phyloP scores from a whole-genome alignment of 2,329 filamentous ascomycete genomes.

The Neonectria coccinea region DNA sequence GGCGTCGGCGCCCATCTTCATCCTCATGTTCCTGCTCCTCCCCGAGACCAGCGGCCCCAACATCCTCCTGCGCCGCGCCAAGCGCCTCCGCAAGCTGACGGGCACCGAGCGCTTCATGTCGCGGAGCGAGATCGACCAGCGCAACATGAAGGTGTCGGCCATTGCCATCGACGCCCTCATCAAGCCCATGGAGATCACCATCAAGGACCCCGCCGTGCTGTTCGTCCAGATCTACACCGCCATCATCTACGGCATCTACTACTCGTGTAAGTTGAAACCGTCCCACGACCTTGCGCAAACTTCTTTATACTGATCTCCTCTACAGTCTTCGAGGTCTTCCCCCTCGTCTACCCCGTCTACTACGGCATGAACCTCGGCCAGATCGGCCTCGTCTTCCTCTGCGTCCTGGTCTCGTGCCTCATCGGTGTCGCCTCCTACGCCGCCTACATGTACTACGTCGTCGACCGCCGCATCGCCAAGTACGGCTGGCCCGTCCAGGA shows the following conservation, averaged over 20 bases:
- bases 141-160: constrained; percentile 60
- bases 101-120: constrained; percentile 68
- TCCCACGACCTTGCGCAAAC: not conserved
- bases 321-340: constrained; percentile 72
- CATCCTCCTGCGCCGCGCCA: constrained; percentile 71
- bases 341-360: constrained; percentile 69
- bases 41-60: constrained; percentile 72
- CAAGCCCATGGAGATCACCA: constrained; percentile 69
- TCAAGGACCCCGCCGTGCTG: constrained; percentile 71
- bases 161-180: constrained; percentile 68
- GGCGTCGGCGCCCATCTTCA: constrained; percentile 67
- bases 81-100: constrained; percentile 70
- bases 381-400: constrained; percentile 70
- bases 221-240: constrained; percentile 72
- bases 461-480: constrained; percentile 62
- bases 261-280: constrained; percentile 56
- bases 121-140: constrained; percentile 73
- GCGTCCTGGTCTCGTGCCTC: constrained; percentile 68
- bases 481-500: constrained; percentile 65
- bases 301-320: no score
- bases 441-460: constrained; percentile 63
- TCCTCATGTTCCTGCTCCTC: constrained; percentile 71
- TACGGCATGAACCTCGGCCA: constrained; percentile 71
- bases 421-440: constrained; percentile 63
- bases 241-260: constrained; percentile 72